Conservation (phyloP, 2,329 filamentous ascomycete genomes). For the Helicocarpus griseus region DNA sequence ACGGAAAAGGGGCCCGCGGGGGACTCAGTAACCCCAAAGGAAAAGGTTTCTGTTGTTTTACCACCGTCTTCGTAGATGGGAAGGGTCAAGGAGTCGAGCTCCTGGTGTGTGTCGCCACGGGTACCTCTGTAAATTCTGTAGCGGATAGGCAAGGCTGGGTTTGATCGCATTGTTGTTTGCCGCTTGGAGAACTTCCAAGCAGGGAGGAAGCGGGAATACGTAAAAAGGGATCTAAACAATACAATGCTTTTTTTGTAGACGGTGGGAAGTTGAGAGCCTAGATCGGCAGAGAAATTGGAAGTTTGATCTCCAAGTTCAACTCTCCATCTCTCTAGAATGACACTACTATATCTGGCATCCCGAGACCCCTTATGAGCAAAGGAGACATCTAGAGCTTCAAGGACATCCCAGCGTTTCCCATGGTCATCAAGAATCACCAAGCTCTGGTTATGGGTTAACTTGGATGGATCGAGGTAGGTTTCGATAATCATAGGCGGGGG, state of each 20-base stretch:
- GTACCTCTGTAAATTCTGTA: conserved; percentile 65
- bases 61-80: conserved; percentile 56
- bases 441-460: conserved; percentile 72
- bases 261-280: conserved; percentile 60
- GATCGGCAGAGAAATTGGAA: conserved; percentile 45
- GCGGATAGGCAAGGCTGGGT: conserved; percentile 59
- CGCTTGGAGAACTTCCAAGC: conserved; percentile 76
- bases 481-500: conserved; percentile 84
- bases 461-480: conserved; percentile 72
- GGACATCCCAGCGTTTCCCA: conserved; percentile 86
- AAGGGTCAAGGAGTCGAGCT: conserved; percentile 59
- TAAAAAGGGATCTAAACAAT: conserved; percentile 80
- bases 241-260: conserved; percentile 97
- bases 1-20: conserved; percentile 77
- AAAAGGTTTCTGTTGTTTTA: conserved; percentile 63
- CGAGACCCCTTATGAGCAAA: conserved; percentile 13
- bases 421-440: conserved; percentile 79
- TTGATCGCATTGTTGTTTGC: conserved; percentile 57
- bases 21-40: conserved; percentile 75
- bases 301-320: conserved; percentile 63
- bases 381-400: conserved; percentile 61
- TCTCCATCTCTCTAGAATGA: conserved; percentile 85
- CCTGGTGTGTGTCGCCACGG: conserved; percentile 39
- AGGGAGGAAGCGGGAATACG: conserved; percentile 71
- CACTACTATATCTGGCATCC: conserved; percentile 48